Evolutionary conservation across 768 basidiomycete species (phyloP).

Genomic region (Lactarius evosmus): DNA sequence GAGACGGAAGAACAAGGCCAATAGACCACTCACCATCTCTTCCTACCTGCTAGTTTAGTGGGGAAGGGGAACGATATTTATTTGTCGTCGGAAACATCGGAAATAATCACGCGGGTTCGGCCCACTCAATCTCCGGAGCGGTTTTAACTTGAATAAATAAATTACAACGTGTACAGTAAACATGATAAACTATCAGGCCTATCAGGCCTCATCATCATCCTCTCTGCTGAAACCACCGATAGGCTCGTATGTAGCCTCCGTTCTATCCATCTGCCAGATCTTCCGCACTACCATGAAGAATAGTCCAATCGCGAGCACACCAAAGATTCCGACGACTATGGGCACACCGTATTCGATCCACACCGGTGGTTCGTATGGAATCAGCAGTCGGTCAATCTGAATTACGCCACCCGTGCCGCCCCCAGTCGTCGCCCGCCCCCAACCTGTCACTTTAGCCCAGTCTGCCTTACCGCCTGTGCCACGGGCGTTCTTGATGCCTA

Average conservation of each 20-base stretch:
- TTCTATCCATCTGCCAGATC: conserved; percentile 71
- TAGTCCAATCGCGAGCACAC: conserved; percentile 55
- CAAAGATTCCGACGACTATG: conserved; percentile 54
- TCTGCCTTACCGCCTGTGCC: conserved; percentile 60
- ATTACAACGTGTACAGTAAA: not conserved
- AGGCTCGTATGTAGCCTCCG: conserved; percentile 88
- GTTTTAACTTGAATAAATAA: not conserved
- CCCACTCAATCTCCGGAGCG: not conserved
- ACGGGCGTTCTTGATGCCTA: conserved; percentile 71
- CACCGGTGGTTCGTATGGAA: conserved; percentile 87
- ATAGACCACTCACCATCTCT: conserved; percentile 15
- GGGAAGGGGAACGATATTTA: not conserved
- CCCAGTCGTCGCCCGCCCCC: conserved; percentile 74
- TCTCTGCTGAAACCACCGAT: conserved; percentile 72
- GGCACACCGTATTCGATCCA: conserved; percentile 76
- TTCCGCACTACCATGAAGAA: conserved; percentile 73
- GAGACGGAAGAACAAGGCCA: not conserved
- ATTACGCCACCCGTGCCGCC: conserved; percentile 83
- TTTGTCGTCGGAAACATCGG: not conserved
- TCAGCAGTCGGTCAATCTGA: conserved; percentile 76
- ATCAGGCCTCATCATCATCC: conserved; percentile 42
- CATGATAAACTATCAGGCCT: conserved; percentile 25
- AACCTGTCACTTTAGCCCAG: conserved; percentile 62
- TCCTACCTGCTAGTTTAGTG: not conserved
- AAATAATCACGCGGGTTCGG: not conserved